Evolutionary conservation across 805 yeast genomes (phyloP), one percentile per base, ranked within the genome.

Genomic region (Torulaspora quercuum): DNA sequence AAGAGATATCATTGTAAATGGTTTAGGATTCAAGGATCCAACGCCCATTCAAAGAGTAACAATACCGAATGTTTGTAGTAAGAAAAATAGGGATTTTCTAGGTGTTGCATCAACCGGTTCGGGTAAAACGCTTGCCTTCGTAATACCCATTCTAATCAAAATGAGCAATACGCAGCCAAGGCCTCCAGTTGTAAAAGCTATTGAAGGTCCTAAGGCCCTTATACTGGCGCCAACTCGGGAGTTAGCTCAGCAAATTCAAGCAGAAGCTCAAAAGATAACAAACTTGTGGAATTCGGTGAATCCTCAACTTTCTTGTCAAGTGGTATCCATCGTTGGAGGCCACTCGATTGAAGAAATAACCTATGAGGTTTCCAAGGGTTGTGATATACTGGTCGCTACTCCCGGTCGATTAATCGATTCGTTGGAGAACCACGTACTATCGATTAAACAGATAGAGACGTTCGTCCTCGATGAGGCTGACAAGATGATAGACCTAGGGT

Each of bases 61-160:
- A 0, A 76, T 90, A 4, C 96, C 97, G 0, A 59, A 57, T 39
- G 64, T 80, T 16, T 80, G 82, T 0, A 50, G 80, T 14, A 56
- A 18, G 21, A 29, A 18, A 7, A 65, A 71, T 3, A 61, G 76
- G 15, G 96, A 90, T 57, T 67, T 85, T 2, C 69, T 89, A 13
- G 97, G 95, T 9, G 74, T 89, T n/a, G 97, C 97, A 0, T 88
- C 88, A 48, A 90, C 98, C 0, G 98, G 98, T 8, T 84, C 95
- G 1, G 98, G 98, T 50, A 90, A 92, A 56, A 90, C 98, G 0
- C 66, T 89, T 8, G 82, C 94, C 2, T 90, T 80, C 59, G 57
- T 84, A 7, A 59, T 90, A 2, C 97, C 98, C 0, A 61, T 86
- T 33, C 53, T 84, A 7, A 57, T 76, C 2, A 78, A 76, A 45